These are phyloP conservation scores for Globisporangium solare DNA, from an alignment of 352 stramenopile species.

Conservation along the genomic window DNA sequence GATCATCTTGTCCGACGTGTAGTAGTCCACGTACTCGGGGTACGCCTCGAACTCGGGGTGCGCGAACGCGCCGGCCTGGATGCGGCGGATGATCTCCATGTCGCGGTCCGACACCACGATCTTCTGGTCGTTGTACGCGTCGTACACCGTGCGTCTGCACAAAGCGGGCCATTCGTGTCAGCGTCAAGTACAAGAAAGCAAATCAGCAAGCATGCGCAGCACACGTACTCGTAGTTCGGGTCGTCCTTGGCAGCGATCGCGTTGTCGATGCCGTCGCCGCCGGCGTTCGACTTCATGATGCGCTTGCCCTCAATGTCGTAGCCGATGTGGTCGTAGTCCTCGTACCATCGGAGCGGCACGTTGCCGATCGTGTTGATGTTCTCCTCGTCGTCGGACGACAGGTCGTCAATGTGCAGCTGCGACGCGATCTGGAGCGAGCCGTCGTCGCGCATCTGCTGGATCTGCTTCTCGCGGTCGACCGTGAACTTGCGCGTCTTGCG, in stretches of 20 bases:
- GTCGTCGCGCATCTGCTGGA: slow-evolving; percentile 83
- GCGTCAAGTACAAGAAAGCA: too few relatives aligned
- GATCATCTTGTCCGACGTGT: slow-evolving; percentile 86
- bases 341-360: slow-evolving; percentile 99
- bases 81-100: slow-evolving; percentile 97
- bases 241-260: slow-evolving; percentile 85
- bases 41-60: slow-evolving; percentile 92
- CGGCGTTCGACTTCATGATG: slow-evolving; percentile 90
- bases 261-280: slow-evolving; percentile 87
- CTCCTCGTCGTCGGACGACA: slow-evolving; percentile 98
- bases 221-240: slow-evolving; percentile 88
- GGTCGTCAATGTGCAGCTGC: slow-evolving; percentile 96
- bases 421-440: slow-evolving; percentile 77
- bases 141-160: slow-evolving; percentile 97
- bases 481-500: slow-evolving; percentile 73
- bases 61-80: slow-evolving; percentile 91
- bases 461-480: slow-evolving; percentile 66
- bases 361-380: slow-evolving; percentile 96
- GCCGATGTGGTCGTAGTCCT: slow-evolving; percentile 99
- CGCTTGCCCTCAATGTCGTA: slow-evolving; percentile 97
- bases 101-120: slow-evolving; percentile 96
- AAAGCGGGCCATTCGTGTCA: neutral
- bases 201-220: too few relatives aligned
- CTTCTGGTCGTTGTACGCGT: slow-evolving; percentile 98
- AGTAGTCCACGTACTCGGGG: slow-evolving; percentile 88